Evolutionary conservation across 2,329 filamentous ascomycete species (phyloP), one percentile per base, ranked within the genome.

Genomic region (Dothiorella sarmentorum): DNA sequence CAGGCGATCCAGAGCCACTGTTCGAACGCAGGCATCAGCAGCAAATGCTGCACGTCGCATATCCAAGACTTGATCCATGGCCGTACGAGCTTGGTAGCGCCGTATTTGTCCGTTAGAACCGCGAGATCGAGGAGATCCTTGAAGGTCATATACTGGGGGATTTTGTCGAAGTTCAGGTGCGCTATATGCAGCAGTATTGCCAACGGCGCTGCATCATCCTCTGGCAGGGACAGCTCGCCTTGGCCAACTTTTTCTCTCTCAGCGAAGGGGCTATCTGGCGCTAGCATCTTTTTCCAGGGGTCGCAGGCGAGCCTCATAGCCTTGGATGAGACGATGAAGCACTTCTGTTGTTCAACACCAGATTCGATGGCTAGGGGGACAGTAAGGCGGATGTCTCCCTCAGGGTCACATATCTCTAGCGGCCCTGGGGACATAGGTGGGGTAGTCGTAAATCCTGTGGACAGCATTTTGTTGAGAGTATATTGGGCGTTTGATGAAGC

Each of bases 111-210:
- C 9, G 51, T 55, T n/a, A 42, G 5, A 17, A 55, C 26, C 5
- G 51, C 10, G 13, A 55, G 35, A 9, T 27, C 22, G 7, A 43
- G 15, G 10, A 55, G 37, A 1, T 18, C 15, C 3, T 22, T 3
- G 18, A 55, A 55, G 0, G 13, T 2, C 1, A 43, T 13, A 5
- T 31, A 4, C 9, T 22, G n/a, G 13, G 56, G 40, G 1, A 61
- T 20, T 15, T 40, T 26, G 4, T 37, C 13, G 31, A 60, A 55
- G 4, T 22, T 27, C 22, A 55, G 17, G 37, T 55, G 51, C 5
- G 51, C 51, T 29, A 55, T 55, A 26, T 55, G 13, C 11, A 55
- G 35, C 13, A 42, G 38, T 13, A 71, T 61, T 1, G 57, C n/a
- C 13, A 61, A 40, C 1, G 29, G 29, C 11, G 31, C 31, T 6